Percentiles rank a stretch among this genome's conserved stretches.
phyloP scores from a whole-genome alignment of 805 yeast species.

The Spathaspora hagerdaliae region DNA sequence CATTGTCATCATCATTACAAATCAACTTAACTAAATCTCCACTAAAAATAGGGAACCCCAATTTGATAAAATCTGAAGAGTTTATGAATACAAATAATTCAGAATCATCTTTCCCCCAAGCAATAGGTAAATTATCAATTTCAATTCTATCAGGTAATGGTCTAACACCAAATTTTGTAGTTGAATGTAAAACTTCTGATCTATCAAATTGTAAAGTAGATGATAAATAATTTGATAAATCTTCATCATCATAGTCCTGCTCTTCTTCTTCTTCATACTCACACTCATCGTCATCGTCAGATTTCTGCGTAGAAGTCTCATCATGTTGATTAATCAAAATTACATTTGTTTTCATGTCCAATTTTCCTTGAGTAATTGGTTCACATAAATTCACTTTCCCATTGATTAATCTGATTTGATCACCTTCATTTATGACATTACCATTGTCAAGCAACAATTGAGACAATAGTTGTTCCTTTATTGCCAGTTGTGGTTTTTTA shows the following conservation, averaged over 20 bases:
- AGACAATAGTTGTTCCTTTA: slow-evolving; percentile 30
- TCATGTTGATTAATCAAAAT: slow-evolving; percentile 42
- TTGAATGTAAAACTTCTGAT: background rate
- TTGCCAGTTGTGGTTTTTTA: slow-evolving; percentile 23
- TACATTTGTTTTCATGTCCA: slow-evolving; percentile 46
- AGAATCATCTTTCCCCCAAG: slow-evolving; percentile 29
- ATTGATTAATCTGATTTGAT: slow-evolving; percentile 37
- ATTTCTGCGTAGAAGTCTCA: slow-evolving; percentile 1
- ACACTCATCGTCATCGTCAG: slow-evolving; percentile 4
- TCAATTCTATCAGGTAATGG: slow-evolving; percentile 28
- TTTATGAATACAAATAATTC: slow-evolving; percentile 40
- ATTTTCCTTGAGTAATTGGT: slow-evolving; percentile 67
- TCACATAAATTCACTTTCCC: slow-evolving; percentile 61
- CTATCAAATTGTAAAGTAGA: slow-evolving; percentile 20
- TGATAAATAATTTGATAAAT: slow-evolving; percentile 27
- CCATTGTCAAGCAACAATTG: slow-evolving; percentile 19
- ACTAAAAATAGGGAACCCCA: slow-evolving; percentile 57
- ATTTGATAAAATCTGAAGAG: slow-evolving; percentile 44
- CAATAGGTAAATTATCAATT: slow-evolving; percentile 17
- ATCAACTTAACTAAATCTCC: slow-evolving; percentile 57
- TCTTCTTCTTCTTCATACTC: slow-evolving; percentile 9
- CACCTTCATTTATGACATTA: slow-evolving; percentile 38
- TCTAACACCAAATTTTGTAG: slow-evolving; percentile 16
- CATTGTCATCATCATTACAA: background rate
- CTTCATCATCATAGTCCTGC: slow-evolving; percentile 6